Base-by-base conservation (phyloP, 2,329 filamentous ascomycete species). In the Nemania abortiva region DNA sequence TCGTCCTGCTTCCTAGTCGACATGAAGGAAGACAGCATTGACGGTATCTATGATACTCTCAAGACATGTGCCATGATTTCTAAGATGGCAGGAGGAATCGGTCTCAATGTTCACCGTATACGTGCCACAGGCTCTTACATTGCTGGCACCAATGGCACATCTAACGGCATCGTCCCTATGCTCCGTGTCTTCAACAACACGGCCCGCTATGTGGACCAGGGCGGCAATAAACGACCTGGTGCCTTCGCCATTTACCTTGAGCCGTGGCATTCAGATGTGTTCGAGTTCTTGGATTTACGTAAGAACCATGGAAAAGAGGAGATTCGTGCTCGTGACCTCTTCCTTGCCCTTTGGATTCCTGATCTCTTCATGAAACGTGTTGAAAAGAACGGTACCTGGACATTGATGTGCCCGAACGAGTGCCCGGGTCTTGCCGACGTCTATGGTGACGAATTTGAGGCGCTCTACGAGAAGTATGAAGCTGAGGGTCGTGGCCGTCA, bases 291-390 rank as follows among this genome's bases (percentile, higher is more conserved):
- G 74, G 97, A 99, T 78, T 89, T 99, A 63, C 92, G 96, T 78
- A 99, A 99, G 91, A 99, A 99, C 84, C 96, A 99, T 82, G 96
- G 96, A 76, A 99, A 99, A 85, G 96, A 99, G 81, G 96, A 99
- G 84, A 89, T 97, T 74, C 94, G 96, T 77, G 96, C 96, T 73
- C 95, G 96, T 79, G 96, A 99, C 81, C 88, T 99, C 60, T 99
- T 99, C 90, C 94, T 97, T 72, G 96, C 95, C 69, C 88, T 99
- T 59, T 99, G 96, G 96, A 98, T 98, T 67, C 95, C 96, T 18
- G 96, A 99, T 86, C 89, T 99, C 54, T 99, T 99, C 90, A 99
- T 99, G 96, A 97, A 97, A 88, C 94, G 96, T 81, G 95, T 99
- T 65, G 94, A 99, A 84, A 91, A 94, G 86, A 99, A 99, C 81